A percentile compares a stretch with the other conserved stretches of the same genome.
These are phyloP conservation scores for Eucalyptus microcorys DNA, from an alignment of 345 rosid species.

Conservation along the genomic window DNA sequence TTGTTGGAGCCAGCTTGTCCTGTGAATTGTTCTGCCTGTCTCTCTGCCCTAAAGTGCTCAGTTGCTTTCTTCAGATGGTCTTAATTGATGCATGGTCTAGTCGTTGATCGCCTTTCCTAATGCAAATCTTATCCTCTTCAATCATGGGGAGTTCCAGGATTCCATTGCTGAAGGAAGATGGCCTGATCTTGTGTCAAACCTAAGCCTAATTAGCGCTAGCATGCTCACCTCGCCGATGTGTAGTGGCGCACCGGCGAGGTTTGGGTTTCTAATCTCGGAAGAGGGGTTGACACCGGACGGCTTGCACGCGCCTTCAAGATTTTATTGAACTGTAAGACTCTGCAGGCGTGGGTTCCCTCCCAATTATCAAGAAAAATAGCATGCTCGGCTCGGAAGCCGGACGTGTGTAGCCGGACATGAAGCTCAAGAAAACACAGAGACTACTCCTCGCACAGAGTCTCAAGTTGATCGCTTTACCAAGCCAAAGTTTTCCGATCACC, in stretches of 20 bases:
- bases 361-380: neutral
- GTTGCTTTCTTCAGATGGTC: neutral
- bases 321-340: neutral
- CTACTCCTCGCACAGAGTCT: neutral
- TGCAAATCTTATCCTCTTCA: neutral
- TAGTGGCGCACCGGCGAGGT: fast-evolving
- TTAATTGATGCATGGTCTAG: neutral
- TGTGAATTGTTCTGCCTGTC: neutral
- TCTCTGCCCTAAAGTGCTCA: neutral
- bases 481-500: neutral
- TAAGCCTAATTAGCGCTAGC: neutral
- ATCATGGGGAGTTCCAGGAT: neutral
- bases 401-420: neutral
- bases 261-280: neutral
- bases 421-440: neutral
- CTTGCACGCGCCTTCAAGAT: neutral
- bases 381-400: neutral
- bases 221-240: fast-evolving
- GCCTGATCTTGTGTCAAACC: neutral
- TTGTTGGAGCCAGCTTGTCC: neutral
- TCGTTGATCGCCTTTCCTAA: neutral
- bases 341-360: neutral
- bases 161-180: neutral
- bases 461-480: neutral
- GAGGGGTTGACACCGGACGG: neutral